These are phyloP conservation scores for Saccharomycopsis sp. DNA, from an alignment of 805 yeast genomes.

Conservation along the genomic window DNA sequence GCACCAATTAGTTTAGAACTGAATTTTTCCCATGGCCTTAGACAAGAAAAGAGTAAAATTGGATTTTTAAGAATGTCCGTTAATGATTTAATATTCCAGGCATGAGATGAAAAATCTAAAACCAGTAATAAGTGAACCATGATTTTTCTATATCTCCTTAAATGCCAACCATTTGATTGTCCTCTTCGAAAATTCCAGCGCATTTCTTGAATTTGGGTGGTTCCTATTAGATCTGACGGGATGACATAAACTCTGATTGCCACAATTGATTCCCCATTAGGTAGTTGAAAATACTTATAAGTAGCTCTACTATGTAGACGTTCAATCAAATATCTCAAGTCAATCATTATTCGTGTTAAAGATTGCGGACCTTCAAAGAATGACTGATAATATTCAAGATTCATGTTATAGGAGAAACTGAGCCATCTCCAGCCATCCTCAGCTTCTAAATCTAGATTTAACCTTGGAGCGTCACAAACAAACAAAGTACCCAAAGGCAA, in stretches of 20 bases:
- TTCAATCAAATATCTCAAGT: conserved; percentile 34
- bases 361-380: no score
- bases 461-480: conserved; percentile 32
- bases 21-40: conserved; percentile 17
- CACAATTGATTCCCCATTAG: conserved; percentile 18
- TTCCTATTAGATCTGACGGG: conserved; percentile 34
- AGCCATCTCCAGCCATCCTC: conserved; percentile 49
- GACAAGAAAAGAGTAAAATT: conserved; percentile 19
- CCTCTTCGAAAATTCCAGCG: conserved; percentile 28
- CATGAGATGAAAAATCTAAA: conserved; percentile 31
- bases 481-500: conserved; percentile 40
- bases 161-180: conserved; percentile 26
- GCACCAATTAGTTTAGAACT: conserved; percentile 18
- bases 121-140: conserved; percentile 30
- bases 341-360: conserved; percentile 24
- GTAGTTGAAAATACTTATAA: conserved; percentile 23
- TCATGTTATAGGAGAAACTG: conserved; percentile 40
- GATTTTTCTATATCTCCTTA: conserved; percentile 23
- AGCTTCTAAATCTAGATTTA: conserved; percentile 28
- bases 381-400: no score
- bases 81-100: conserved; percentile 27
- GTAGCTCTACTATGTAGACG: conserved; percentile 36
- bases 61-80: not conserved
- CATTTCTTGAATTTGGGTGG: conserved; percentile 27
- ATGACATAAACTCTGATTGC: conserved; percentile 37